A percentile compares a stretch with the other conserved stretches of the same genome.
These are phyloP conservation scores for Blakeslea trispora DNA, from an alignment of 371 early-diverging fungal species.

Conservation along the genomic window DNA sequence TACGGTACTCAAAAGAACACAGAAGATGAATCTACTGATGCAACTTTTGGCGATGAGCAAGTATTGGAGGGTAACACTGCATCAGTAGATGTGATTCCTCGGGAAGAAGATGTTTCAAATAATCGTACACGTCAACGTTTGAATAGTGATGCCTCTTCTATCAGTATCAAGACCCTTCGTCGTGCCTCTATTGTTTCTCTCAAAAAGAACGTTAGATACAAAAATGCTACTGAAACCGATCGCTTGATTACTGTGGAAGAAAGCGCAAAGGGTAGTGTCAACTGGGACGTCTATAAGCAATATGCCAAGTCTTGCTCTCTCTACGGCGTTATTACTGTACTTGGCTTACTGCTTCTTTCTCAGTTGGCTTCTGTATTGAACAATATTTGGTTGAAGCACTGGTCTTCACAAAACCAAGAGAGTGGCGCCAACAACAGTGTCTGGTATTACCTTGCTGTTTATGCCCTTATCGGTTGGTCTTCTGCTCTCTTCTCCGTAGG, in stretches of 20 bases:
- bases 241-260: constrained; percentile 75
- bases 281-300: constrained; percentile 65
- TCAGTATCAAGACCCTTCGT: constrained; percentile 50
- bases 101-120: constrained; percentile 40
- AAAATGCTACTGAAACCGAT: constrained; percentile 23
- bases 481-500: constrained; percentile 66
- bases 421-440: constrained; percentile 36
- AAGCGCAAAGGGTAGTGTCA: constrained; percentile 81
- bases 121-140: constrained; percentile 39
- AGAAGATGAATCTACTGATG: constrained; percentile 18
- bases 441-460: constrained; percentile 71
- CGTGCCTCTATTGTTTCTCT: constrained; percentile 60
- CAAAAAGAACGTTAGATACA: constrained; percentile 15
- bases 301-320: constrained; percentile 80
- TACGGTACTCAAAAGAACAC: constrained; percentile 33
- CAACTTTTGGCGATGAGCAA: constrained; percentile 21
- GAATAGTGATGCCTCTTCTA: constrained; percentile 39
- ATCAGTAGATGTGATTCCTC: constrained; percentile 35
- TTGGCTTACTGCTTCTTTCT: constrained; percentile 58
- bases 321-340: constrained; percentile 51
- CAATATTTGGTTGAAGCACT: constrained; percentile 76
- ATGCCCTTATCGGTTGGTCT: constrained; percentile 78
- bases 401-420: constrained; percentile 61
- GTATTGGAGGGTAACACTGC: constrained; percentile 28
- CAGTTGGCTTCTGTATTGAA: constrained; percentile 59